phyloP scores from a whole-genome alignment of 140 eudicot species.

The Erigeron philadelphicus region DNA sequence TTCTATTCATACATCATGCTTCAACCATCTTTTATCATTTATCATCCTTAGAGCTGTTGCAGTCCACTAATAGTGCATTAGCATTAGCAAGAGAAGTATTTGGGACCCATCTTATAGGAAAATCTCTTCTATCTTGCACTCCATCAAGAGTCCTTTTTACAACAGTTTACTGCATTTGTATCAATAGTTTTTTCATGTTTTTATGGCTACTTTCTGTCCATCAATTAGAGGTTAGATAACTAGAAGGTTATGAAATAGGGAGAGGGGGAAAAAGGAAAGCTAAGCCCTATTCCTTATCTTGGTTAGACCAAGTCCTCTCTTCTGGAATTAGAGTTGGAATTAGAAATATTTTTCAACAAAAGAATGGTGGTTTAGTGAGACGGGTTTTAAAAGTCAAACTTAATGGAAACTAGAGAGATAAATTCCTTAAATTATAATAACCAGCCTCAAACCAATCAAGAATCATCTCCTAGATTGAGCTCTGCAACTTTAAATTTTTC shows the following conservation, averaged over 20 bases:
- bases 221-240: neutral
- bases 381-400: constrained; percentile 27
- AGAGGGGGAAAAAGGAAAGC: neutral
- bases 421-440: constrained; percentile 28
- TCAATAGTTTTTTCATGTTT: neutral
- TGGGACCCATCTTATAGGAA: constrained; percentile 32
- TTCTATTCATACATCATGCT: constrained; percentile 21
- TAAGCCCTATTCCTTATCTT: constrained; percentile 5
- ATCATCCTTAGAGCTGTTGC: constrained; percentile 23
- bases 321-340: constrained; percentile 1
- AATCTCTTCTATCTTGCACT: constrained; percentile 28
- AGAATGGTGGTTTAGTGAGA: constrained; percentile 22
- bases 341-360: constrained; percentile 1
- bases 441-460: constrained; percentile 36
- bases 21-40: constrained; percentile 9
- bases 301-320: neutral
- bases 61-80: constrained; percentile 26
- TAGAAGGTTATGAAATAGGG: neutral
- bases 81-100: constrained; percentile 28
- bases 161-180: constrained; percentile 23
- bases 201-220: neutral
- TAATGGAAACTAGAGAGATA: constrained; percentile 42
- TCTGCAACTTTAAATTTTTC: constrained; percentile 20
- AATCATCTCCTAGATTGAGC: constrained; percentile 34
- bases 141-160: constrained; percentile 27